Evolutionary conservation across 2,329 filamentous ascomycete genomes (phyloP), one percentile per base, ranked within the genome.

Genomic region (Xylaria sp.): DNA sequence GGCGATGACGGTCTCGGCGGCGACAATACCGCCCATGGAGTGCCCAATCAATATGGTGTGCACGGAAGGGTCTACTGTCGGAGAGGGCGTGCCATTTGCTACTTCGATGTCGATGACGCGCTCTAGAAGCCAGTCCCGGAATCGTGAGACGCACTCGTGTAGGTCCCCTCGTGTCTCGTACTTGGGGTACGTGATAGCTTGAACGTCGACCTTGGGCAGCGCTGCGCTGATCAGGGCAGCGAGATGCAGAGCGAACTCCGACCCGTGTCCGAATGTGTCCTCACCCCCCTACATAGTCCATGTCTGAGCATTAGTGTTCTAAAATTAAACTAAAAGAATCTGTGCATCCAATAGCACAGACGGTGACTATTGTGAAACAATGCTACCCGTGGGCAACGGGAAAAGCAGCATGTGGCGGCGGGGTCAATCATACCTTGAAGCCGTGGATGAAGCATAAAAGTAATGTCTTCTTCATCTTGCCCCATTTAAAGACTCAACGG

Each of bases 71-170:
- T 79, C 76, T 68, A 79, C 71, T 41, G 77, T 79, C 31, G 78
- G 78, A 10, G 74, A 76, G 34, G 76, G 75, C 2, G 77, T 78
- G 65, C 87, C 86, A 74, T 92, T 92, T 34, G 87, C 90, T 66
- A 98, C 94, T 82, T 99, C 95, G 76, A 98, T 85, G 80, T 98
- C 96, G 75, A 98, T 98, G 75, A 98, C 93, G 76, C 93, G 93
- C 78, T 98, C 91, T 73, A 94, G 90, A 18, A 98, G 88, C 93
- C 93, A 96, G 81, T 92, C 90, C 73, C 90, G 89, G 81, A 96
- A 94, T 34, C 88, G 85, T 69, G 84, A 84, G 68, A 95, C 92
- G 78, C 90, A 92, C 70, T 91, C 87, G 56, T 85, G 83, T 57
- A 96, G 81, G 77, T 95, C 91, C 18, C 93, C 93, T 68, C 91